Percentiles rank a stretch among this genome's conserved stretches.
These are phyloP conservation scores for Gynochthodes officinalis DNA, from an alignment of 257 asterid genomes.

Conservation along the genomic window DNA sequence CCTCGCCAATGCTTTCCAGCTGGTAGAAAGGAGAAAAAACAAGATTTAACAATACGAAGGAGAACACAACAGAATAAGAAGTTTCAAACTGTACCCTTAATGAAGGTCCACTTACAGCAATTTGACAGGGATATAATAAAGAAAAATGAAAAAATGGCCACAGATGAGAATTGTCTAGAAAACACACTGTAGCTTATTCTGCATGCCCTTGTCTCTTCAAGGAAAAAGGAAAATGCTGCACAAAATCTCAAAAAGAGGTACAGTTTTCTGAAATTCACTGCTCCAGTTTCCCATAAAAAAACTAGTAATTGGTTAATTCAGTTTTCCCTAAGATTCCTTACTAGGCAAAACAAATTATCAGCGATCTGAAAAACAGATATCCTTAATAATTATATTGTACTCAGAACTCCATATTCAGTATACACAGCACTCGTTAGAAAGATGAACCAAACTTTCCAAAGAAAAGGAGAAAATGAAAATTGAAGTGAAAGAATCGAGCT, in stretches of 20 bases:
- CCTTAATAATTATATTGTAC: neutral
- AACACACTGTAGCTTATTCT: neutral
- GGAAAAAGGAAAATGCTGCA: neutral
- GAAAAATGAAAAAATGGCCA: neutral
- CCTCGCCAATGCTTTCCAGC: constrained; percentile 82
- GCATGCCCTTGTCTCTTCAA: neutral
- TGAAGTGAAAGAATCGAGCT: neutral
- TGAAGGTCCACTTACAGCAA: neutral
- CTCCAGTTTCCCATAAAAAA: neutral
- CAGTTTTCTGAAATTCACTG: neutral
- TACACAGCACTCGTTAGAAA: no score
- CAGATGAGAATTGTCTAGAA: neutral
- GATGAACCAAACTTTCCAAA: neutral
- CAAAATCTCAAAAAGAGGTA: neutral
- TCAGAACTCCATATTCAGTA: neutral
- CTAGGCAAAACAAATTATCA: neutral
- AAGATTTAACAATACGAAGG: constrained; percentile 3
- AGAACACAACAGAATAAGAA: neutral
- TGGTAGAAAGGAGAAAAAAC: constrained; percentile 23
- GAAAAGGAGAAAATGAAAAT: neutral
- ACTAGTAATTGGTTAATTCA: neutral
- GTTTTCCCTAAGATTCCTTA: neutral
- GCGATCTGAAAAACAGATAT: neutral
- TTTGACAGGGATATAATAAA: neutral
- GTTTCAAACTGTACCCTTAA: neutral